phyloP scores from a whole-genome alignment of 2,329 filamentous ascomycete species.

The Helicocarpus griseus region DNA sequence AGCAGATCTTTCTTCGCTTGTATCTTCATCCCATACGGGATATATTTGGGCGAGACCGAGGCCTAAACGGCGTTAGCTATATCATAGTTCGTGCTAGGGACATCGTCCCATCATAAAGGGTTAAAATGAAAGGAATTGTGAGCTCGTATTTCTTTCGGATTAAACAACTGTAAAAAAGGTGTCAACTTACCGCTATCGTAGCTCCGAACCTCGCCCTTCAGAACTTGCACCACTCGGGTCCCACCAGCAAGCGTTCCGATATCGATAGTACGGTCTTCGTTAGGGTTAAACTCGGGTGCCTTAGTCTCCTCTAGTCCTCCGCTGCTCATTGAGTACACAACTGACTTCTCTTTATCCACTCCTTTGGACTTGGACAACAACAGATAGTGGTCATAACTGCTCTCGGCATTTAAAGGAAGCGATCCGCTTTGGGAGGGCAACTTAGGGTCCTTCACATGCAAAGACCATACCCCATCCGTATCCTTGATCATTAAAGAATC shows the following conservation, averaged over 20 bases:
- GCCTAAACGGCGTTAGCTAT: conserved; percentile 42
- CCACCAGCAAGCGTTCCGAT: conserved; percentile 74
- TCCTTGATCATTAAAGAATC: conserved; percentile 63
- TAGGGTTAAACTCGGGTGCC: conserved; percentile 84
- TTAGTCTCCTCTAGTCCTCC: conserved; percentile 64
- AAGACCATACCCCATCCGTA: conserved; percentile 70
- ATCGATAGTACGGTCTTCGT: conserved; percentile 77
- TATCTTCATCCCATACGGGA: conserved; percentile 85
- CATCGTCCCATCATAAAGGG: background rate
- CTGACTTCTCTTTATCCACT: conserved; percentile 62
- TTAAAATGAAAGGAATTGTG: background rate
- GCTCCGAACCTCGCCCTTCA: conserved; percentile 76
- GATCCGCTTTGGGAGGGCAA: conserved; percentile 13
- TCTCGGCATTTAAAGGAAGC: background rate
- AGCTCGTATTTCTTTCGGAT: background rate
- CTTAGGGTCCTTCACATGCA: conserved; percentile 44
- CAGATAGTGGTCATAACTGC: conserved; percentile 61
- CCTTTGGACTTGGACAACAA: conserved; percentile 64
- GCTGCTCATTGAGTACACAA: conserved; percentile 66
- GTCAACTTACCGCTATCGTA: conserved; percentile 70
- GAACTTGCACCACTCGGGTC: conserved; percentile 74
- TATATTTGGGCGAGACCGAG: conserved; percentile 84
- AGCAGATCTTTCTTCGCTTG: conserved; percentile 63
- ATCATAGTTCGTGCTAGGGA: background rate
- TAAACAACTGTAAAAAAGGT: background rate